Evolutionary conservation across 163 green algal genomes (phyloP).

Genomic region (Prototheca wickerhamii): DNA sequence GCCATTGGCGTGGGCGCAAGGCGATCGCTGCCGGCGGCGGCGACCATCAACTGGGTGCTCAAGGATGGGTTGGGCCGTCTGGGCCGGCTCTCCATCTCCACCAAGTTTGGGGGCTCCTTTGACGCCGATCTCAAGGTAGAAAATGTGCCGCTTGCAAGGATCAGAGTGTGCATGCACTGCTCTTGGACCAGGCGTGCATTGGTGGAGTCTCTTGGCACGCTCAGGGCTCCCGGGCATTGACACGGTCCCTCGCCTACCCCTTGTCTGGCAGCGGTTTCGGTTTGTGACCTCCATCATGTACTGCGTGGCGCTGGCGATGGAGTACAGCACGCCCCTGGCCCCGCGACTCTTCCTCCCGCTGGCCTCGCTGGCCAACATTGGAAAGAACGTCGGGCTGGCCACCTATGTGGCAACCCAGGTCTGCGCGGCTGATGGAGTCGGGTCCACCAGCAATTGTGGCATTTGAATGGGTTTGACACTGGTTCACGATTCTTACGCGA

Average conservation of each 20-base stretch:
- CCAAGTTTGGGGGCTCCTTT: conserved; percentile 77
- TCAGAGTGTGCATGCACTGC: neutral
- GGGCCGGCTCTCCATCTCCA: conserved; percentile 75
- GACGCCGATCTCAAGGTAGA: conserved; percentile 88
- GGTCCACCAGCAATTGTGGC: too few relatives aligned
- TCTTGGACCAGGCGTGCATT: neutral
- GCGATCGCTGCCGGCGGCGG: conserved; percentile 54
- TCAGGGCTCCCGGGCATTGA: neutral
- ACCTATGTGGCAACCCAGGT: conserved; percentile 69
- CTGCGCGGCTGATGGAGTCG: neutral
- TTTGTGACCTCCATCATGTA: conserved; percentile 75
- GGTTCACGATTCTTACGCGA: too few relatives aligned
- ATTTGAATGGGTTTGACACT: neutral
- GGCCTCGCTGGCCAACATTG: conserved; percentile 80
- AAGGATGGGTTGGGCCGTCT: conserved; percentile 89
- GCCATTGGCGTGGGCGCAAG: conserved; percentile 85
- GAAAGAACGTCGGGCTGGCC: conserved; percentile 71
- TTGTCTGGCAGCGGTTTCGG: conserved; percentile 68
- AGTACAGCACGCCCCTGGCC: conserved; percentile 78
- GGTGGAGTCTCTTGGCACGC: neutral
- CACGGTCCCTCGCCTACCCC: neutral
- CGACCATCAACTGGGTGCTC: conserved; percentile 94
- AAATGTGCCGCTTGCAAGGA: neutral
- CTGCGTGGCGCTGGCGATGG: conserved; percentile 40
- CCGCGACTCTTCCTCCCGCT: conserved; percentile 82